phyloP scores from a whole-genome alignment of 345 rosid genomes.

The Pelargonium nanum region DNA sequence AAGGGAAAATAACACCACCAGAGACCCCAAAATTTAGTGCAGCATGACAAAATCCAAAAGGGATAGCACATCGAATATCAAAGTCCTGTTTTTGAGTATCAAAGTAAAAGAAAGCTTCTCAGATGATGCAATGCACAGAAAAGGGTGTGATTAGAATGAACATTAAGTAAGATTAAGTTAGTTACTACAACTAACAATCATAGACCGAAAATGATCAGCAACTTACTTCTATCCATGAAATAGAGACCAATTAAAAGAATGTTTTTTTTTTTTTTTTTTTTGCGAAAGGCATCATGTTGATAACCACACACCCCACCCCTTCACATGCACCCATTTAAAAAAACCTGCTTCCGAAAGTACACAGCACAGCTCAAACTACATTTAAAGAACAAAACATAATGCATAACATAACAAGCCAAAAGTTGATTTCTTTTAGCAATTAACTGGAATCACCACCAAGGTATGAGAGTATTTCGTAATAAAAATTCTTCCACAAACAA shows the following conservation, averaged over 20 bases:
- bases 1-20: conserved; percentile 61
- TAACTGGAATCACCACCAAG: not conserved
- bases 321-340: too few species aligned
- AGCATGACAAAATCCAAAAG: conserved; percentile 62
- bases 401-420: too few species aligned
- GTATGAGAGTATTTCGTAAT: not conserved
- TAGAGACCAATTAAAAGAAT: not conserved
- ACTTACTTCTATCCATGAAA: not conserved
- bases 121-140: not conserved
- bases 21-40: conserved; percentile 76
- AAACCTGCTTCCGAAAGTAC: too few species aligned
- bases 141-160: not conserved
- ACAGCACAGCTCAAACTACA: too few species aligned
- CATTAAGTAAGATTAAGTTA: not conserved
- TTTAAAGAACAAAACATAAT: too few species aligned
- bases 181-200: too few species aligned
- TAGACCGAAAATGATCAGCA: not conserved
- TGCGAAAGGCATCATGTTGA: too few species aligned
- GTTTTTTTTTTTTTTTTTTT: too few species aligned
- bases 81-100: conserved; percentile 41
- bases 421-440: not conserved
- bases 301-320: too few species aligned
- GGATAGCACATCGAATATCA: conserved; percentile 77
- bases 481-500: not conserved
- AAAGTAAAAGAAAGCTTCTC: not conserved